These are phyloP conservation scores for Alternaria ventricosa DNA, from an alignment of 2,329 filamentous ascomycete genomes.

Conservation along the genomic window DNA sequence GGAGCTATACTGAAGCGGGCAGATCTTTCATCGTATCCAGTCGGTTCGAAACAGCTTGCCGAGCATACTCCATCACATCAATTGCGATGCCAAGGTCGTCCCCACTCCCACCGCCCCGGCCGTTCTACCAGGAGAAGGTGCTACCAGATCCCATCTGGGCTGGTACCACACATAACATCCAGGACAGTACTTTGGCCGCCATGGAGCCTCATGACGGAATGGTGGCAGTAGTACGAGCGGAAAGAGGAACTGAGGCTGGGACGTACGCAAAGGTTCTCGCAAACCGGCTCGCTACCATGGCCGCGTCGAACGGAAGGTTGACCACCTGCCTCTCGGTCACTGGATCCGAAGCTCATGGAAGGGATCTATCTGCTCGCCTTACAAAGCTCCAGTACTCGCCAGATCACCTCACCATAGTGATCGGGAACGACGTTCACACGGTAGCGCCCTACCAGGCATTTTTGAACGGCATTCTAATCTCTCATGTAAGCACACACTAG, in stretches of 20 bases:
- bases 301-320: neutral
- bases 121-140: neutral
- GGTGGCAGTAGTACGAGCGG: neutral
- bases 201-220: neutral
- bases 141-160: neutral
- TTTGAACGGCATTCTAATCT: neutral
- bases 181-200: neutral
- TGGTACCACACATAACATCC: neutral
- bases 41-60: neutral
- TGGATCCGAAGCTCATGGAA: neutral
- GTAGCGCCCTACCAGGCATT: neutral
- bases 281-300: neutral
- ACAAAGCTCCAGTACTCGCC: neutral
- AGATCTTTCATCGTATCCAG: neutral
- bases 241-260: neutral
- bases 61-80: neutral
- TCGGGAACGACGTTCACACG: neutral
- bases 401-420: neutral
- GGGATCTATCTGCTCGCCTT: neutral
- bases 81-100: neutral
- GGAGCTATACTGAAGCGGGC: neutral
- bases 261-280: neutral
- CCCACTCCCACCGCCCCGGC: neutral
- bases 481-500: neutral
- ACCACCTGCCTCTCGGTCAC: neutral